These are phyloP conservation scores for Suhomyces canberraensis DNA, from an alignment of 805 yeast genomes.

Conservation along the genomic window DNA sequence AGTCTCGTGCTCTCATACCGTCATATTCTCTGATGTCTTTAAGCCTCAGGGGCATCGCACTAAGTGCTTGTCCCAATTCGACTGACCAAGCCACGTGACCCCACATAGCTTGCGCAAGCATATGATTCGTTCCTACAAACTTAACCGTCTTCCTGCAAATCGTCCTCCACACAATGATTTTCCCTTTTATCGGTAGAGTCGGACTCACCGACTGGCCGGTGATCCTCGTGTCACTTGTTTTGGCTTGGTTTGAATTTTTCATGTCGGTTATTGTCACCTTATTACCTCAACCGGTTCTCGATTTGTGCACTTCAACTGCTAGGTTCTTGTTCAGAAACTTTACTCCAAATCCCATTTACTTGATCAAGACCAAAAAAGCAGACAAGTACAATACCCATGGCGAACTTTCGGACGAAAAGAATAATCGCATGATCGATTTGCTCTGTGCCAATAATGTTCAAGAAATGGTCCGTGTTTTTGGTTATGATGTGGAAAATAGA, in stretches of 20 bases:
- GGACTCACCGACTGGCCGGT: slow-evolving; percentile 49
- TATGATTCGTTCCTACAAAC: no score
- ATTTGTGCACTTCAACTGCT: slow-evolving; percentile 29
- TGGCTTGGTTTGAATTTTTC: slow-evolving; percentile 50
- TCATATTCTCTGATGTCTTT: no score
- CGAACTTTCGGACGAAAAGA: slow-evolving; percentile 18
- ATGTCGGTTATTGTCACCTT: slow-evolving; percentile 42
- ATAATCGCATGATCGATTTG: slow-evolving; percentile 34
- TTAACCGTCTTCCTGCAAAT: no score
- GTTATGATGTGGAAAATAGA: slow-evolving; percentile 71
- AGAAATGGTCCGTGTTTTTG: slow-evolving; percentile 65
- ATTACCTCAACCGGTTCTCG: slow-evolving; percentile 44
- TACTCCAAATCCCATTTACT: slow-evolving; percentile 25
- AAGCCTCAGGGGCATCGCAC: no score
- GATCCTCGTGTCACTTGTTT: slow-evolving; percentile 39
- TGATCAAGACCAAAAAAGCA: slow-evolving; percentile 11
- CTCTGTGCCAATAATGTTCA: slow-evolving; percentile 52
- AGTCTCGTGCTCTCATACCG: no score
- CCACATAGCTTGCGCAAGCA: no score
- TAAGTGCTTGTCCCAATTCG: no score
- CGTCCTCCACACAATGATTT: slow-evolving; percentile 9
- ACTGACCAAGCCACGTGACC: no score
- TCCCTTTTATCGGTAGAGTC: slow-evolving; percentile 32
- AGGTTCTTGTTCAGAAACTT: slow-evolving; percentile 21
- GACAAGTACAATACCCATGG: slow-evolving; percentile 19